Percentiles rank a stretch among this genome's conserved stretches.
These are phyloP conservation scores for Hypoxylon sp. DNA, from an alignment of 2,329 filamentous ascomycete genomes.

Conservation along the genomic window DNA sequence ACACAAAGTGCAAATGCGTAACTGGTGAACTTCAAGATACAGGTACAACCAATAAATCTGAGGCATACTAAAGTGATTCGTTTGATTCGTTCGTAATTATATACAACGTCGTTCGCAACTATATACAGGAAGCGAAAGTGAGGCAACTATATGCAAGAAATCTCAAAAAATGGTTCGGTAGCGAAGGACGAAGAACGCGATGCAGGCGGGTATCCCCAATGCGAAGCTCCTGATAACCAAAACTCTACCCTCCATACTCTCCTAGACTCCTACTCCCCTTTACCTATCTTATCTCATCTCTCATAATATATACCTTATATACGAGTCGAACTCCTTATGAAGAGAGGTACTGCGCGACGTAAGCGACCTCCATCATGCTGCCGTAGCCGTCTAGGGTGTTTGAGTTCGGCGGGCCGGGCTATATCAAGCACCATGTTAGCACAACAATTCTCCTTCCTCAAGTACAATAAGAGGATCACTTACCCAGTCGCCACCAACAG, in stretches of 20 bases:
- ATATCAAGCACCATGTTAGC: slow-evolving; percentile 26
- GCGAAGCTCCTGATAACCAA: slow-evolving; percentile 1
- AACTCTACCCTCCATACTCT: slow-evolving; percentile 21
- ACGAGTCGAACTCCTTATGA: slow-evolving; percentile 18
- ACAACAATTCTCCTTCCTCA: slow-evolving; percentile 2
- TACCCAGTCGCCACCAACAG: slow-evolving; percentile 62
- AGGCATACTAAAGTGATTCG: neutral
- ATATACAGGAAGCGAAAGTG: slow-evolving; percentile 39
- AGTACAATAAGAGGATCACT: slow-evolving; percentile 42
- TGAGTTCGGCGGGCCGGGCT: slow-evolving; percentile 66
- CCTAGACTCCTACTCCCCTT: neutral
- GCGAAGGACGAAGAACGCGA: slow-evolving; percentile 39
- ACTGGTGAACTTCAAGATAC: neutral
- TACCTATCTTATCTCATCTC: neutral
- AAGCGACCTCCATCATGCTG: slow-evolving; percentile 67
- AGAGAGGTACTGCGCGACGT: slow-evolving; percentile 60
- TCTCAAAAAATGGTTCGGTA: slow-evolving; percentile 25
- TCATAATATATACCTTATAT: neutral
- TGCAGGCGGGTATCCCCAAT: slow-evolving; percentile 9
- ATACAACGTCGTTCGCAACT: slow-evolving; percentile 21
- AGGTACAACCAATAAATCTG: neutral
- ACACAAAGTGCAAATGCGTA: neutral
- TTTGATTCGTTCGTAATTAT: slow-evolving; percentile 13
- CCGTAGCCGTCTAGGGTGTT: slow-evolving; percentile 63
- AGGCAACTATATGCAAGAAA: slow-evolving; percentile 31